Evolutionary conservation across 768 basidiomycete genomes (phyloP), one percentile per base, ranked within the genome.

Genomic region (Podaxis pistillaris): DNA sequence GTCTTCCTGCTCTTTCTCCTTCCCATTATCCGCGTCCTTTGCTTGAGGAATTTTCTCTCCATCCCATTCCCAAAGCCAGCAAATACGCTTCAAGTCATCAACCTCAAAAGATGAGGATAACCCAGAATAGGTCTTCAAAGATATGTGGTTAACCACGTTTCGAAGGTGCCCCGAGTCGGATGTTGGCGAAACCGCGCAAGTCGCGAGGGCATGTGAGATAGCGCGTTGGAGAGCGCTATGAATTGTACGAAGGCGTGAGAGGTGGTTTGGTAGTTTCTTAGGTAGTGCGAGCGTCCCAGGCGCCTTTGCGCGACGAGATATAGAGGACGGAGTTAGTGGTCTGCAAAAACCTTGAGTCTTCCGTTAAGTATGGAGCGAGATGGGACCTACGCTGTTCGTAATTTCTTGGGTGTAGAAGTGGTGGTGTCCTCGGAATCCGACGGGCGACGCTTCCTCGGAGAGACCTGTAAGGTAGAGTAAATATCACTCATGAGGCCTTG

Each of bases 41-140:
- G 30, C 44, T 47, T 63, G 58, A 33, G 81, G 77, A 2, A 83
- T 58, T 4, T 77, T 64, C 49, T 81, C 73, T 5, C 83, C 81
- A 68, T 92, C 87, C 93, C 93, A 94, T 71, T 94, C 93, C 91
- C 93, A 93, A 15, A 94, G 63, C 92, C 93, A 94, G 74, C 92
- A 93, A 19, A 94, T 81, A 63, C 89, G 81, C 61, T 79, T 84
- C 51, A 94, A 77, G 68, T 93, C 92, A 54, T 87, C 83, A n/a
- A 86, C 65, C 36, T 83, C 81, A 66, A 91, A 86, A 59, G 84
- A 82, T 3, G 86, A 81, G 1, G 83, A 76, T 47, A 93, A 75
- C 8, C 90, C 91, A 37, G 84, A 70, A 71, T 91, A 91, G 28
- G 87, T 86, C 55, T 79, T 79, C 52, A 92, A 72, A 40, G 92